These are phyloP conservation scores for Sclerotinia spermophila DNA, from an alignment of 2,329 filamentous ascomycete genomes.

Conservation along the genomic window DNA sequence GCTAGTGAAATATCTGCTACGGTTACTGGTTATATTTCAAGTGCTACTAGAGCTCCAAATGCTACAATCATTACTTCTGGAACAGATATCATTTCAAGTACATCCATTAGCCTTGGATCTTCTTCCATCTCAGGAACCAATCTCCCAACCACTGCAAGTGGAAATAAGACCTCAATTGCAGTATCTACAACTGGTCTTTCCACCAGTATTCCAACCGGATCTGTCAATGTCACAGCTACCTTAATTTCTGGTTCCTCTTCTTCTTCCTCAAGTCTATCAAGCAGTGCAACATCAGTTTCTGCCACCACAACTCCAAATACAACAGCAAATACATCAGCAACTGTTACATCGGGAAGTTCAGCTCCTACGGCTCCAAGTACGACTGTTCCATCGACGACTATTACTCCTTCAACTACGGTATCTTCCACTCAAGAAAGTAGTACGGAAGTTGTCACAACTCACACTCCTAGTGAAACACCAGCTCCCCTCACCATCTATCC, in stretches of 20 bases:
- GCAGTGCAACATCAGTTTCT: neutral
- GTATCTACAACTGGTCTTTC: neutral
- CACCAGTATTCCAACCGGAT: neutral
- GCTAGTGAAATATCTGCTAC: constrained; percentile 1
- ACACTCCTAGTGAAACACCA: constrained; percentile 15
- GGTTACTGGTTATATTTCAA: neutral
- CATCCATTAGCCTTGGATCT: constrained; percentile 12
- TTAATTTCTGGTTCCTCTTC: neutral
- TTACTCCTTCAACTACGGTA: constrained; percentile 18
- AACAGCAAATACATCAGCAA: constrained; percentile 13
- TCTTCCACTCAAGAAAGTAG: neutral
- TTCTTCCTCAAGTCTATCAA: constrained; percentile 7
- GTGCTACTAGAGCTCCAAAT: constrained; percentile 9
- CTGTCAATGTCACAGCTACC: neutral
- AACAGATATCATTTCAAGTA: constrained; percentile 7
- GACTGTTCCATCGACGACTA: constrained; percentile 6
- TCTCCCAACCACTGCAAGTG: constrained; percentile 12
- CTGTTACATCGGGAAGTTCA: constrained; percentile 1
- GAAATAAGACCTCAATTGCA: neutral
- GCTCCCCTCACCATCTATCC: constrained; percentile 25
- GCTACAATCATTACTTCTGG: constrained; percentile 1
- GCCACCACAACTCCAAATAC: constrained; percentile 11
- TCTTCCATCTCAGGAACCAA: constrained; percentile 2
- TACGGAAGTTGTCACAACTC: constrained; percentile 6
- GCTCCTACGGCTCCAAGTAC: constrained; percentile 11